Evolutionary conservation across 257 asterid species (phyloP).

Genomic region (Solanum verrucosum): DNA sequence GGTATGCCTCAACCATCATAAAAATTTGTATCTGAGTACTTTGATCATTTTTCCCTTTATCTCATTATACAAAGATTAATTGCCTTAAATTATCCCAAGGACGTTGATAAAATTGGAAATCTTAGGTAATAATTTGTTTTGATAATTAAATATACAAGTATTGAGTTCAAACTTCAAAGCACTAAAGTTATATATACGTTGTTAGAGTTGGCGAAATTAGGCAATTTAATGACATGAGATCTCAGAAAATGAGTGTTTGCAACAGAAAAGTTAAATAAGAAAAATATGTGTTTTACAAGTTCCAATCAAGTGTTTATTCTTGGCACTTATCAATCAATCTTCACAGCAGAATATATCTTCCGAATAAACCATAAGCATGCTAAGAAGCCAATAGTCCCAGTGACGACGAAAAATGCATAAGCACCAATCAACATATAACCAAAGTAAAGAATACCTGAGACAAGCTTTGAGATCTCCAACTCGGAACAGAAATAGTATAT

Average conservation of each 20-base stretch:
- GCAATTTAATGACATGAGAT: not conserved
- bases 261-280: no score
- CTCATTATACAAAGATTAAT: not conserved
- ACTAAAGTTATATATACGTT: no score
- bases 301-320: not conserved
- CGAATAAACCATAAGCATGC: slow-evolving; percentile 41
- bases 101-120: no score
- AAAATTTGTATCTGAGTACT: not conserved
- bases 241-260: no score
- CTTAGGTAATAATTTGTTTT: not conserved
- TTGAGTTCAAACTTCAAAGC: not conserved
- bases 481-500: slow-evolving; percentile 35
- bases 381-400: slow-evolving; percentile 46
- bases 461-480: slow-evolving; percentile 37
- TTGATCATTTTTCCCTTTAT: not conserved
- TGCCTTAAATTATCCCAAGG: not conserved
- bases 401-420: slow-evolving; percentile 34
- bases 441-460: slow-evolving; percentile 40
- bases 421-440: slow-evolving; percentile 43
- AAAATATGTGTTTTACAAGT: not conserved
- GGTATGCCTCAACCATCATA: no score
- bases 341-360: slow-evolving; percentile 40
- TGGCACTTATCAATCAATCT: slow-evolving; percentile 16
- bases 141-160: not conserved
- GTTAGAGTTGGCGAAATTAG: not conserved